Conservation (phyloP, 495 filamentous ascomycete genomes). For the Corynascus novoguineensis region DNA sequence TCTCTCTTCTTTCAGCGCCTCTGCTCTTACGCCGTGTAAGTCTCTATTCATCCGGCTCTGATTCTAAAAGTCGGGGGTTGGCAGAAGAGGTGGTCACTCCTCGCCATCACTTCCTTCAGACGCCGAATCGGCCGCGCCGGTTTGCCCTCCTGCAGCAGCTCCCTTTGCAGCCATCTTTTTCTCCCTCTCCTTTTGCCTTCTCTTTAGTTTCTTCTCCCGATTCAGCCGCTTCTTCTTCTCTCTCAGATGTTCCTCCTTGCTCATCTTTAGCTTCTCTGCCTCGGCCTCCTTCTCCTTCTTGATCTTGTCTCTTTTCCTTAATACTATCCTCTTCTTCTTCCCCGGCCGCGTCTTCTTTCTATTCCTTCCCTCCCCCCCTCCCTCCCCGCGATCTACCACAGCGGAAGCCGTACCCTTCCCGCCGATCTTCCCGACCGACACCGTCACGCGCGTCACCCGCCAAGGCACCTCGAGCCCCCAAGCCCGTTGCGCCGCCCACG, state of each 20-base stretch:
- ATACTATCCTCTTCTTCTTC: slow-evolving; percentile 49
- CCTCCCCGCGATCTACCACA: neutral
- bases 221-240: slow-evolving; percentile 52
- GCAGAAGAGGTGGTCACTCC: neutral
- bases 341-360: slow-evolving; percentile 40
- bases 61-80: too few species aligned
- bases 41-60: too few species aligned
- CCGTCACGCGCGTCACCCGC: slow-evolving; percentile 42
- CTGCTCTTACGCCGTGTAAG: too few species aligned
- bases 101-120: slow-evolving; percentile 5
- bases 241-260: slow-evolving; percentile 46
- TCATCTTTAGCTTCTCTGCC: slow-evolving; percentile 26
- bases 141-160: slow-evolving; percentile 6
- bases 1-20: too few species aligned
- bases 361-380: neutral
- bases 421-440: slow-evolving; percentile 6
- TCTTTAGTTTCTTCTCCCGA: slow-evolving; percentile 48
- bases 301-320: slow-evolving; percentile 36
- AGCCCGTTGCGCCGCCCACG: slow-evolving; percentile 35
- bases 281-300: slow-evolving; percentile 29
- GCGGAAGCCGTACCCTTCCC: neutral
- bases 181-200: slow-evolving; percentile 45
- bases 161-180: slow-evolving; percentile 37
- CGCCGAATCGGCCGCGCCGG: neutral
- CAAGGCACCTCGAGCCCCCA: slow-evolving; percentile 54